Evolutionary conservation across 2,329 filamentous ascomycete genomes (phyloP).

Genomic region (Exophiala spinifera): DNA sequence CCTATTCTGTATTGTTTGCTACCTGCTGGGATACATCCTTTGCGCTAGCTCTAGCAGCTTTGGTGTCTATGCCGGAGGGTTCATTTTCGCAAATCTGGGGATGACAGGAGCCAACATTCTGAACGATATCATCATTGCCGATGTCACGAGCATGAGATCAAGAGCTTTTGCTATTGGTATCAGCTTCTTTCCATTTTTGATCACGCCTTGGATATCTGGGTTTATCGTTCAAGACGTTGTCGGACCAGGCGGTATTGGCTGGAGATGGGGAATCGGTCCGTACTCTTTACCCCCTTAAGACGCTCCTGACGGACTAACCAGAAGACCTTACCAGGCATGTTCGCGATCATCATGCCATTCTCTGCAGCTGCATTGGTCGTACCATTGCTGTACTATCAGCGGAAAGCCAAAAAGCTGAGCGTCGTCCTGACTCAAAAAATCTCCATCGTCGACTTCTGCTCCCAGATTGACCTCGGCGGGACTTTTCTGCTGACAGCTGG

Average conservation of each 20-base stretch:
- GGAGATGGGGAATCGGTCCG: conserved; percentile 42
- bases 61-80: conserved; percentile 38
- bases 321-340: conserved; percentile 36
- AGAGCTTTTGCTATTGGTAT: conserved; percentile 41
- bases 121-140: conserved; percentile 45
- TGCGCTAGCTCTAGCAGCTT: conserved; percentile 38
- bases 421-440: conserved; percentile 31
- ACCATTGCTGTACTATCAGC: conserved; percentile 40
- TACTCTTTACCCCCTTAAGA: not conserved
- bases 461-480: conserved; percentile 41
- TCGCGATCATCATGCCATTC: conserved; percentile 43
- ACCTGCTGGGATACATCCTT: conserved; percentile 40
- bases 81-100: conserved; percentile 38
- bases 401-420: conserved; percentile 33
- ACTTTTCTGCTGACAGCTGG: conserved; percentile 48
- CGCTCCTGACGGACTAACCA: not conserved
- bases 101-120: conserved; percentile 42
- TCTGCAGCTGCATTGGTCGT: conserved; percentile 37
- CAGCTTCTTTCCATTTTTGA: conserved; percentile 40
- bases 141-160: conserved; percentile 42
- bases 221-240: conserved; percentile 43
- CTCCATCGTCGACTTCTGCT: conserved; percentile 32
- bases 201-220: conserved; percentile 42
- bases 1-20: conserved; percentile 34
- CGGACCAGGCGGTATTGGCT: conserved; percentile 37